These are phyloP conservation scores for Ottelia alismoides DNA, from an alignment of 106 monocot genomes.

Conservation along the genomic window DNA sequence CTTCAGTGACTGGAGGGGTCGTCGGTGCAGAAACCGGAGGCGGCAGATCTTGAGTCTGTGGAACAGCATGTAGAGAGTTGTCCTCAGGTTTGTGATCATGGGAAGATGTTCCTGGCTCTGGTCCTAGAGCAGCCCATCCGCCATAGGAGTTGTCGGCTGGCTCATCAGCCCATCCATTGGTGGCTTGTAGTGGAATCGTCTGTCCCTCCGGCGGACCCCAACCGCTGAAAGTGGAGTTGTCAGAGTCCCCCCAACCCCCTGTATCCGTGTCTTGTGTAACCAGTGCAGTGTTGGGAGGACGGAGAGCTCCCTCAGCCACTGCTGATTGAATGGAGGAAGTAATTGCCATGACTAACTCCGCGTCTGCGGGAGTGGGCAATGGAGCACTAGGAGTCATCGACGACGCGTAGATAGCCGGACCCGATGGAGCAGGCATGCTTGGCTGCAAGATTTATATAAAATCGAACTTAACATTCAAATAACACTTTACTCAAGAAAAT, in stretches of 20 bases:
- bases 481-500: too few relatives aligned
- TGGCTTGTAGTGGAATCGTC: not conserved
- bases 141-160: too few relatives aligned
- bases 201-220: too few relatives aligned
- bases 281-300: conserved; percentile 8
- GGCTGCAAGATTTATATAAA: too few relatives aligned
- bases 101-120: too few relatives aligned
- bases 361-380: conserved; percentile 30
- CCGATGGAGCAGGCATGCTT: too few relatives aligned
- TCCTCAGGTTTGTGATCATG: not conserved
- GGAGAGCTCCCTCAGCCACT: conserved; percentile 53
- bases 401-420: too few relatives aligned
- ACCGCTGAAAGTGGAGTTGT: not conserved
- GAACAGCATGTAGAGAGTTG: not conserved
- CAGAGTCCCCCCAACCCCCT: conserved; percentile 1
- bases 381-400: conserved; percentile 2
- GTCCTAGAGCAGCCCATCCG: too few relatives aligned
- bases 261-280: not conserved
- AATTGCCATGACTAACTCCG: conserved; percentile 54
- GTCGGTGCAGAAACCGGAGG: conserved; percentile 6
- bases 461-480: too few relatives aligned
- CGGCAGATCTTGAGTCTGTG: conserved; percentile 6
- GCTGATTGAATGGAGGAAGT: conserved; percentile 80
- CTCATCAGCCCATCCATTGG: too few relatives aligned
- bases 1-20: conserved; percentile 8